These are phyloP conservation scores for Thelonectria olida DNA, from an alignment of 2,329 filamentous ascomycete genomes.

Conservation along the genomic window DNA sequence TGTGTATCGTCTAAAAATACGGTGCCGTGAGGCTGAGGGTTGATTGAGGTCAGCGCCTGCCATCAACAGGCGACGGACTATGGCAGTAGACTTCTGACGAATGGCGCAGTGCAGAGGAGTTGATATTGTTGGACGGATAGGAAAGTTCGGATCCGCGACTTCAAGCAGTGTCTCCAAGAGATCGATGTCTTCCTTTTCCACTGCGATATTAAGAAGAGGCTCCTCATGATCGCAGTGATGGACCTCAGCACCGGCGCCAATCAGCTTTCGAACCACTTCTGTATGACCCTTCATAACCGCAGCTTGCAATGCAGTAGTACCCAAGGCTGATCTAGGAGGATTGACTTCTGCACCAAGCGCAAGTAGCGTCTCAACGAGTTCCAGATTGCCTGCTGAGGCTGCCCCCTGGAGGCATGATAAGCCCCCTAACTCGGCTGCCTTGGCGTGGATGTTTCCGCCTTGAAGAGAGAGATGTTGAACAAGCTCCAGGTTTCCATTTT, in stretches of 20 bases:
- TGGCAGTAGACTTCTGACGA: too few species aligned
- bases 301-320: not conserved
- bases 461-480: not conserved
- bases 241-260: conserved; percentile 7
- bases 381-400: not conserved
- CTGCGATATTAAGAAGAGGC: not conserved
- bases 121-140: not conserved
- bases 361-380: not conserved
- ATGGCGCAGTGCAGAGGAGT: not conserved
- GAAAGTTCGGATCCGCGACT: not conserved
- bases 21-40: too few species aligned
- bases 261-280: not conserved
- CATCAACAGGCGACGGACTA: too few species aligned
- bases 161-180: not conserved
- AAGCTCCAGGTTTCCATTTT: not conserved
- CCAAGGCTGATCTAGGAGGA: not conserved
- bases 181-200: not conserved
- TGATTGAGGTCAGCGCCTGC: too few species aligned
- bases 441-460: not conserved
- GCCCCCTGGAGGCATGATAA: not conserved
- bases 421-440: not conserved
- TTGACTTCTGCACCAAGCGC: not conserved
- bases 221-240: not conserved
- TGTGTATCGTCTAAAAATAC: too few species aligned
- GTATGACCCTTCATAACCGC: not conserved